Evolutionary conservation across 1,139 yeast genomes (phyloP), one percentile per base, ranked within the genome.

Genomic region (Yamadazyma oceani): DNA sequence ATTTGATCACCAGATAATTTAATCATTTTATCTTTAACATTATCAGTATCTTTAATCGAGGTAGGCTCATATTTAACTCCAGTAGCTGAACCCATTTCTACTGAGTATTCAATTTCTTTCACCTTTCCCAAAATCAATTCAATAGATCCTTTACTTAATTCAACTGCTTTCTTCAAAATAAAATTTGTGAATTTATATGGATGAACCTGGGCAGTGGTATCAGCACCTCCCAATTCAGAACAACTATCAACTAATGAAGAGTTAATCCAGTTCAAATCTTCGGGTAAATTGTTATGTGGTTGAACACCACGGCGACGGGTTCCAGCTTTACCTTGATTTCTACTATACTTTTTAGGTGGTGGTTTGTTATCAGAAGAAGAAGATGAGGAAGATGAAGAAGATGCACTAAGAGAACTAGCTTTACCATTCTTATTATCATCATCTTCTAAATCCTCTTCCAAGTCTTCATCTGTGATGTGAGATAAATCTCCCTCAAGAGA

Each of bases 181-280:
- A 77, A 85, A 40, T 83, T 86, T 21, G 97, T 90, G 60, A 92
- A 90, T 57, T 85, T 84, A 65, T 85, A 88, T 2, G 98, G 98
- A 58, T 92, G 97, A 9, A 92, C 96, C 62, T 92, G 98, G 0
- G 97, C 97, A 1, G 97, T 90, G 10, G 95, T 82, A 45, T 85
- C 92, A 22, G 80, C 76, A 12, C 86, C 94, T 22, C 98, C 97
- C 38, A 92, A 65, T 7, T 80, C 75, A 8, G 90, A 81, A 80
- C 95, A 89, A 43, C 78, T 82, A 38, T 74, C 75, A 14, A 92
- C 80, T 31, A 85, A 61, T 4, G 76, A 73, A 15, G 77, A 73
- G 38, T 79, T 74, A 46, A 92, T 80, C 98, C 98, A 92, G 50
- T 83, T 83, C 42, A 92, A 72, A 46, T 82, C 88, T 3, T 63